Base-by-base conservation (phyloP, 495 filamentous ascomycete species). In the Tuber brumale region DNA sequence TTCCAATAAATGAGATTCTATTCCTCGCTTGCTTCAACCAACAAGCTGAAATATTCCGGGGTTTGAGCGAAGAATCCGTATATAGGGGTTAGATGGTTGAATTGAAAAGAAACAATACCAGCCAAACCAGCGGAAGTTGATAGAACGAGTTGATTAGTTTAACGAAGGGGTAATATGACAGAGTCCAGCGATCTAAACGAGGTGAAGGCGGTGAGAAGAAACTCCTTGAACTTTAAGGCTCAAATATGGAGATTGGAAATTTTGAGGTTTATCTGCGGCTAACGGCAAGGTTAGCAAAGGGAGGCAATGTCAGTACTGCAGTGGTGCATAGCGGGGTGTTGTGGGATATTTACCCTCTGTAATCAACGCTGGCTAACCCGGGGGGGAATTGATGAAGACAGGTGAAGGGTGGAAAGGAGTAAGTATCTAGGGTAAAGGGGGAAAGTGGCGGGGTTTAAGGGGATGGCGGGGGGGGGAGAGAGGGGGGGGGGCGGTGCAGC, bases 51-150 rank as follows among this genome's bases (percentile, higher is more conserved):
- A 57, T 27, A 57, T 57, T 27, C 51, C 23, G 51, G 9, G 23
- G 51, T 57, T 57, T 27, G 23, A 27, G 27, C 3, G 23, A 57
- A 57, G 23, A 27, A 57, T 27, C 51, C 7, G n/a, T 10, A 27
- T 9, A 27, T 12, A 57, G 10, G 10, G n/a, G 51, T 27, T 27
- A 23, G 51, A 9, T 57, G 51, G 51, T 57, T 27, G 51, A 57
- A 57, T 57, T 57, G 51, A 57, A 57, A n/a, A 57, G 51, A 57
- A 27, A 57, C 51, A 57, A 57, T 57, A 57, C 51, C 51, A 57
- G 51, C 51, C 51, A 57, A 57, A 57, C 23, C 51, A 57, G 51
- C n/a, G 51, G 51, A 57, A 27, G 51, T 57, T 27, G 51, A 57
- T 57, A 27, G 27, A 27, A 57, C n/a, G n/a, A n/a, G 23, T 27